Evolutionary conservation across 75 land plant species (phyloP).

Genomic region (Sequoiadendron giganteum): DNA sequence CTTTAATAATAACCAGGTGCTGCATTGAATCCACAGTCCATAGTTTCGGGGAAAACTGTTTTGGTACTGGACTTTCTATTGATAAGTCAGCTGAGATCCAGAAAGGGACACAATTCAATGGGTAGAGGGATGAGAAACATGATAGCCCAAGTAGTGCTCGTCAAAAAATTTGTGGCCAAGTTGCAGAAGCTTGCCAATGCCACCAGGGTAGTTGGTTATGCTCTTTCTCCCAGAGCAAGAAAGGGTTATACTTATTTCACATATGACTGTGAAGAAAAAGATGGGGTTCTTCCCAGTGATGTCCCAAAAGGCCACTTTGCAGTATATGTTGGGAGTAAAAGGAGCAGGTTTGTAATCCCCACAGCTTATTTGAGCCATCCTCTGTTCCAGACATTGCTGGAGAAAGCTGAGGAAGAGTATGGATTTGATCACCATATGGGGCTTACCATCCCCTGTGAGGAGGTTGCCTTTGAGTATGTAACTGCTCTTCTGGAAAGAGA

Average conservation of each 20-base stretch:
- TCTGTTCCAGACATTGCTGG: constrained; percentile 43
- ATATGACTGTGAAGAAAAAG: constrained; percentile 9
- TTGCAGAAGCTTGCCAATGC: not conserved
- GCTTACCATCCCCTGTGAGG: constrained; percentile 58
- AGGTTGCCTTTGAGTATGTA: constrained; percentile 30
- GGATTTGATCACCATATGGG: constrained; percentile 64
- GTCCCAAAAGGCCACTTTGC: constrained; percentile 64
- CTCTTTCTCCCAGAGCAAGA: not conserved
- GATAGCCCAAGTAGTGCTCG: not conserved
- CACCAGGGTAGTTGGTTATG: not conserved
- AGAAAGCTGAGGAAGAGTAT: constrained; percentile 55
- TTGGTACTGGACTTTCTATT: not conserved
- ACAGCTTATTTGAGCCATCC: constrained; percentile 47
- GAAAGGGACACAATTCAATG: not conserved
- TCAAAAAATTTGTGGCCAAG: not conserved
- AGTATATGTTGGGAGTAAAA: constrained; percentile 49
- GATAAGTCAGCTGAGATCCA: not conserved
- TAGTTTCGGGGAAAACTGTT: not conserved
- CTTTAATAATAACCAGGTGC: too few species aligned
- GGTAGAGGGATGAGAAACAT: not conserved
- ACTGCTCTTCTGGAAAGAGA: constrained; percentile 22
- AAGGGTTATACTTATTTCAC: constrained; percentile 27
- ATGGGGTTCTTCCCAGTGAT: constrained; percentile 33
- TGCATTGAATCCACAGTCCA: not conserved
- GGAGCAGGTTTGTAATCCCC: constrained; percentile 50